Conservation (phyloP, 306 rosid species). For the Acacia crassicarpa region DNA sequence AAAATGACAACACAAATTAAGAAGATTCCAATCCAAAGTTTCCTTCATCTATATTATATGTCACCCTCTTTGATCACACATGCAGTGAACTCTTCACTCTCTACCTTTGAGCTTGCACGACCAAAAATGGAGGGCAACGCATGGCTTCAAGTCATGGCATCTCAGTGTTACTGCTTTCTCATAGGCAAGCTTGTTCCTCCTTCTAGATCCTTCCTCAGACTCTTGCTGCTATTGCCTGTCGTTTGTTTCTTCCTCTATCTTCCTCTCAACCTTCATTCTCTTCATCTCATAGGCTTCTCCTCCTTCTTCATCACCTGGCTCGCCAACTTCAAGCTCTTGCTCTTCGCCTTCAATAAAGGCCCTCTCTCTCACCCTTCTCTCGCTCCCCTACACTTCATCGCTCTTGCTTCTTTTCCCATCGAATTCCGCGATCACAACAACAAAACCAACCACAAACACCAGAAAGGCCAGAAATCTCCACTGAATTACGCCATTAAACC, state of each 20-base stretch:
- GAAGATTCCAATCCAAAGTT: too few relatives aligned
- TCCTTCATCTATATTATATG: too few relatives aligned
- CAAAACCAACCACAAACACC: too few relatives aligned
- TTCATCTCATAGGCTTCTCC: not conserved
- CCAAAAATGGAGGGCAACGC: constrained; percentile 29
- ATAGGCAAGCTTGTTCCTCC: constrained; percentile 25
- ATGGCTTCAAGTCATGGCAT: constrained; percentile 31
- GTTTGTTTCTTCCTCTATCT: not conserved
- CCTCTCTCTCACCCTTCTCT: not conserved
- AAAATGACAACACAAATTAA: too few relatives aligned
- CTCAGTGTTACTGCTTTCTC: constrained; percentile 34
- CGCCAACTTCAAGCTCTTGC: not conserved
- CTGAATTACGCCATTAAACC: not conserved
- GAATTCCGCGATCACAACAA: too few relatives aligned
- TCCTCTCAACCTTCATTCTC: not conserved
- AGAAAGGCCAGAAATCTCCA: not conserved
- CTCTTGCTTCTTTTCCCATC: constrained; percentile 51
- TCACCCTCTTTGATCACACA: too few relatives aligned
- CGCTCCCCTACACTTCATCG: constrained; percentile 35
- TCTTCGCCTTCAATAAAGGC: not conserved
- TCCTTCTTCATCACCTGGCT: not conserved
- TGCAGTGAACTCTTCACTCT: not conserved
- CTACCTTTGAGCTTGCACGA: not conserved
- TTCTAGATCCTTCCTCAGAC: not conserved
- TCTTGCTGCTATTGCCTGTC: not conserved